Evolutionary conservation across 768 basidiomycete species (phyloP).

Genomic region (Lactarius trivialis): DNA sequence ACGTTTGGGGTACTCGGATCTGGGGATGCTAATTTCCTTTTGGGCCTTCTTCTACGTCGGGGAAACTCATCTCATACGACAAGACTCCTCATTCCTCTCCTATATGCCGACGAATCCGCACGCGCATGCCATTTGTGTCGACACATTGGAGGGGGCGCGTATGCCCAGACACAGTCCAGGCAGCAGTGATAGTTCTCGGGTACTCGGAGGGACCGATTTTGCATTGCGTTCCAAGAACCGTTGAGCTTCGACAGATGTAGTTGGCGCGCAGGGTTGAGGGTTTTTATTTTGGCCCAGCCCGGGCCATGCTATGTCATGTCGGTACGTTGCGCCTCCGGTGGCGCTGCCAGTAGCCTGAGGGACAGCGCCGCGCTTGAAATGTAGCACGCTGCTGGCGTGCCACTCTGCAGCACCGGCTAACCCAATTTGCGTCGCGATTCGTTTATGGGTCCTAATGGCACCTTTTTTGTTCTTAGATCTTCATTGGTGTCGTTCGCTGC

Average conservation of each 20-base stretch:
- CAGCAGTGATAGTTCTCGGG: background rate
- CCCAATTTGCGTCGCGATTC: too few species aligned
- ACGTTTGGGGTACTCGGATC: background rate
- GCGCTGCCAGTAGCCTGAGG: too few species aligned
- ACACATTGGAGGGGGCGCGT: background rate
- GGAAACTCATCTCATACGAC: too few species aligned
- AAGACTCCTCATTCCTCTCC: too few species aligned
- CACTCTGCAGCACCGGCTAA: too few species aligned
- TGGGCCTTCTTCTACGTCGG: background rate
- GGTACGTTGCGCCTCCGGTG: too few species aligned
- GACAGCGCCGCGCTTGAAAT: too few species aligned
- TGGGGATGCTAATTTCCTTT: background rate
- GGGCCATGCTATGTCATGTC: background rate
- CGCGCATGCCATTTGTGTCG: background rate
- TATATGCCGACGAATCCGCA: background rate
- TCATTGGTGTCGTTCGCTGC: too few species aligned
- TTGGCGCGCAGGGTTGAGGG: background rate
- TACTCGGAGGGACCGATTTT: background rate
- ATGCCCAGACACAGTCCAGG: too few species aligned
- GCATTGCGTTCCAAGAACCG: background rate
- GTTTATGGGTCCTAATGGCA: too few species aligned
- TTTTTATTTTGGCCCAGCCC: background rate
- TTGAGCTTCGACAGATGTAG: background rate
- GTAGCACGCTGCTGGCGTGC: too few species aligned
- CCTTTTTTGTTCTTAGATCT: too few species aligned